A percentile compares a stretch with the other conserved stretches of the same genome.
These are phyloP conservation scores for Cinchona pubescens DNA, from an alignment of 257 asterid genomes.

Conservation along the genomic window DNA sequence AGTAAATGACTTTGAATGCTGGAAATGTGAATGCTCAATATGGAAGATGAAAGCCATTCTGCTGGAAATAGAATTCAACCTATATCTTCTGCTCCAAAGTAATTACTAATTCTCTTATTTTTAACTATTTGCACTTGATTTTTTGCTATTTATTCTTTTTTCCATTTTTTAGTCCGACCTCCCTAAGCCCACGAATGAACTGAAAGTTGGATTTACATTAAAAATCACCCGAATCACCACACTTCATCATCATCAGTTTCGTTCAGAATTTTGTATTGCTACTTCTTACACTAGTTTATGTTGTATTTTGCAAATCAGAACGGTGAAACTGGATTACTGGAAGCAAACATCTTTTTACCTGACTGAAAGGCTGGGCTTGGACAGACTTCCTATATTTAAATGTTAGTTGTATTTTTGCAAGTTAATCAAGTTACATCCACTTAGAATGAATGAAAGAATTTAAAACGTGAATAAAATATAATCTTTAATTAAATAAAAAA, in stretches of 20 bases:
- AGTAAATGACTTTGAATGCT: constrained; percentile 35
- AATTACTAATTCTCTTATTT: constrained; percentile 9
- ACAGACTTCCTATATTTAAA: constrained; percentile 47
- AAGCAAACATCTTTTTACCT: constrained; percentile 26
- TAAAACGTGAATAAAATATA: no score
- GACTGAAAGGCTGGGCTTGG: constrained; percentile 47
- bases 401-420: constrained; percentile 32
- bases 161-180: neutral
- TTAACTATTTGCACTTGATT: neutral
- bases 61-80: constrained; percentile 43
- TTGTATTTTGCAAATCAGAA: constrained; percentile 28
- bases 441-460: no score
- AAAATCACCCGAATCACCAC: no score
- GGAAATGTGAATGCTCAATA: constrained; percentile 18
- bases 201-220: no score
- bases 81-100: constrained; percentile 37
- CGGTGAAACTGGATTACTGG: constrained; percentile 24
- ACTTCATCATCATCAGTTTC: no score
- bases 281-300: neutral
- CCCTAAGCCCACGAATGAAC: no score
- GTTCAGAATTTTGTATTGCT: neutral
- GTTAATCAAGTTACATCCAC: no score
- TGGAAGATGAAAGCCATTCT: constrained; percentile 48
- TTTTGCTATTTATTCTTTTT: no score
- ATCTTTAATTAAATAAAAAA: no score